phyloP scores from a whole-genome alignment of 2,329 filamentous ascomycete genomes.

The Neofusicoccum sp. region DNA sequence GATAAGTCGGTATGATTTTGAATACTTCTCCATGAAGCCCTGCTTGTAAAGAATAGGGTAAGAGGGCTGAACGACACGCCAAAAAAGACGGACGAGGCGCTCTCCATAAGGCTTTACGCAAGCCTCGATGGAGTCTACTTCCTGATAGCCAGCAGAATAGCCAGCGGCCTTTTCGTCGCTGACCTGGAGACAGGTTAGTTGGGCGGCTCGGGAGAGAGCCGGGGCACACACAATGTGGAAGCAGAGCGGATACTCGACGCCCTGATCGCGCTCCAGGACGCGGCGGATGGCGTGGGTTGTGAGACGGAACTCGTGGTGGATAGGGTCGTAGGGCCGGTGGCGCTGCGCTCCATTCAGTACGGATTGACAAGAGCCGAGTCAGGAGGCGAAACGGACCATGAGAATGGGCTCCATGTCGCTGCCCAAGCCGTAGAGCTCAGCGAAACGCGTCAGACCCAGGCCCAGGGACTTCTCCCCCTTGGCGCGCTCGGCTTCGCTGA shows the following conservation, averaged over 20 bases:
- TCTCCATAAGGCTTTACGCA: slow-evolving; percentile 11
- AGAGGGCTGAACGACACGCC: slow-evolving; percentile 60
- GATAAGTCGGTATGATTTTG: slow-evolving; percentile 56
- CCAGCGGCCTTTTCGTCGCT: slow-evolving; percentile 11
- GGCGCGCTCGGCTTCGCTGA: slow-evolving; percentile 2
- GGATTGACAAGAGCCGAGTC: background rate
- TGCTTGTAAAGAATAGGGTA: slow-evolving; percentile 61
- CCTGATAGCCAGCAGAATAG: slow-evolving; percentile 1
- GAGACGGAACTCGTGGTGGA: slow-evolving; percentile 19
- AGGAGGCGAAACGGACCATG: slow-evolving; percentile 2
- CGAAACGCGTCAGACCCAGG: slow-evolving; percentile 15
- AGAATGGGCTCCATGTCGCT: slow-evolving; percentile 22
- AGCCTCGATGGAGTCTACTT: slow-evolving; percentile 13
- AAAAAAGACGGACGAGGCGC: slow-evolving; percentile 69
- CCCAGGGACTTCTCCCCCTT: slow-evolving; percentile 17
- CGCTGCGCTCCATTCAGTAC: slow-evolving; percentile 7
- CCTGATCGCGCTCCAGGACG: slow-evolving; percentile 19
- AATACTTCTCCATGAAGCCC: slow-evolving; percentile 62
- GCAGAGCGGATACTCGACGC: slow-evolving; percentile 20
- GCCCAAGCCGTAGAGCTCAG: slow-evolving; percentile 20
- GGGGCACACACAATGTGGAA: slow-evolving; percentile 20
- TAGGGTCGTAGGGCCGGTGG: slow-evolving; percentile 19
- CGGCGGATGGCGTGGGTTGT: slow-evolving; percentile 21
- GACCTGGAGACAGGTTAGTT: background rate
- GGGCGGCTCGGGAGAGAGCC: background rate